Percentiles rank a stretch among this genome's conserved stretches.
phyloP scores from a whole-genome alignment of 352 stramenopile genomes.

The Peronosclerospora sorghi region DNA sequence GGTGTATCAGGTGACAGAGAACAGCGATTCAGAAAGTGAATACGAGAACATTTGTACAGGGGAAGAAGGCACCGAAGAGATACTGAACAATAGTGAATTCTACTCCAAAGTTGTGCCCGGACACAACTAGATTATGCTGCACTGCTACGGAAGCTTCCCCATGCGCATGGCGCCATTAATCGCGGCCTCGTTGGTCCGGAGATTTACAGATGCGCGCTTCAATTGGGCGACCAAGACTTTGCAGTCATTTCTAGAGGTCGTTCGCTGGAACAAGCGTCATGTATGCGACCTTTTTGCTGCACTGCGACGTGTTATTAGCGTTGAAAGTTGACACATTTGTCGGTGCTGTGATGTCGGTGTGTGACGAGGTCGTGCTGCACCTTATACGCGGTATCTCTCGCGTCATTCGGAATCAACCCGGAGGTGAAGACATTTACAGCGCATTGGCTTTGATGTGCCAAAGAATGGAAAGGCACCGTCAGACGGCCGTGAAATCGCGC shows the following conservation, averaged over 20 bases:
- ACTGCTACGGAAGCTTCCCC: slow-evolving; percentile 49
- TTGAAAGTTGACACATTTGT: slow-evolving; percentile 64
- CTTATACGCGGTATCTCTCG: slow-evolving; percentile 48
- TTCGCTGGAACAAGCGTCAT: slow-evolving; percentile 65
- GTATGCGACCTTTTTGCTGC: slow-evolving; percentile 46
- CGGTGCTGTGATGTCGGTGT: slow-evolving; percentile 70
- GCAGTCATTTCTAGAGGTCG: slow-evolving; percentile 72
- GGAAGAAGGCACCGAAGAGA: slow-evolving; percentile 27
- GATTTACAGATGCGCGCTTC: slow-evolving; percentile 63
- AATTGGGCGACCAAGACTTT: slow-evolving; percentile 79
- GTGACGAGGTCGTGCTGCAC: slow-evolving; percentile 64
- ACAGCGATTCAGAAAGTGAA: slow-evolving; percentile 29
- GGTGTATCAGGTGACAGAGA: slow-evolving; percentile 3
- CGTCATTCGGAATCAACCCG: slow-evolving; percentile 60
- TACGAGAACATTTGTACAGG: slow-evolving; percentile 53
- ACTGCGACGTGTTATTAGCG: slow-evolving; percentile 44
- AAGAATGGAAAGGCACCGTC: slow-evolving; percentile 57
- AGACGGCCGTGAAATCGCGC: slow-evolving; percentile 48
- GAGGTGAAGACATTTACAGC: slow-evolving; percentile 44
- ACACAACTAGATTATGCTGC: slow-evolving; percentile 32
- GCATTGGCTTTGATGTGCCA: slow-evolving; percentile 60
- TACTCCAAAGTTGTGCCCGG: slow-evolving; percentile 42
- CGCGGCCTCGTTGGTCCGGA: slow-evolving; percentile 33
- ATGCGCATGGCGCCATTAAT: slow-evolving; percentile 44
- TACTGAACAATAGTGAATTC: slow-evolving; percentile 44